Percentiles rank a stretch among this genome's conserved stretches.
Evolutionary conservation across 805 yeast species (phyloP).

Genomic region (Komagataella phaffii): DNA sequence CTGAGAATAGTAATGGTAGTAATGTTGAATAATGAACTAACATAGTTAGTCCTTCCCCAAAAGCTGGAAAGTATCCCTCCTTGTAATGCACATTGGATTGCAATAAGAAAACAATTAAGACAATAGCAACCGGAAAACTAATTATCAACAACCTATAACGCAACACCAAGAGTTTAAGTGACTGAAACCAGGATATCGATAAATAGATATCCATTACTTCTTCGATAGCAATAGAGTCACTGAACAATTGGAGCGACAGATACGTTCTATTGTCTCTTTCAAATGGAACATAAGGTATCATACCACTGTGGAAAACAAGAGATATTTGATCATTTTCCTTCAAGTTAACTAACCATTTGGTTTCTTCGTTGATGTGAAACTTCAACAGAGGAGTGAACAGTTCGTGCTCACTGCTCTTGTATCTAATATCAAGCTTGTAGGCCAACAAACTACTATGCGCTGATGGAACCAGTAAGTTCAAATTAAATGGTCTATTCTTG

Average conservation of each 20-base stretch:
- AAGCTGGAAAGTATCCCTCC: conserved; percentile 25
- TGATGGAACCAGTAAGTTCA: conserved; percentile 35
- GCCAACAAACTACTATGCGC: conserved; percentile 53
- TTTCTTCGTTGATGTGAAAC: conserved; percentile 38
- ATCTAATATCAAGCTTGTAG: conserved; percentile 23
- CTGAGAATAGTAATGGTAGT: conserved; percentile 8
- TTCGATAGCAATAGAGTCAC: conserved; percentile 21
- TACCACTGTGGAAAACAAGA: conserved; percentile 36
- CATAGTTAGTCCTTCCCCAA: conserved; percentile 29
- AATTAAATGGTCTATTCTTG: conserved; percentile 26
- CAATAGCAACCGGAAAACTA: conserved; percentile 52
- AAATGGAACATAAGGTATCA: conserved; percentile 39
- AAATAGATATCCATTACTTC: conserved; percentile 24
- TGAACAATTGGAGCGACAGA: conserved; percentile 34
- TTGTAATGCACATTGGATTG: conserved; percentile 38
- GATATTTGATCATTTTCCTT: conserved; percentile 22
- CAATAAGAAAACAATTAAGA: conserved; percentile 32
- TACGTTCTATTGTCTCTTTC: conserved; percentile 9
- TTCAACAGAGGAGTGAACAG: conserved; percentile 50
- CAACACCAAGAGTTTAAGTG: conserved; percentile 57
- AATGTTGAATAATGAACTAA: conserved; percentile 20
- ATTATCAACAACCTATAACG: conserved; percentile 68
- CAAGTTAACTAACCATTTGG: conserved; percentile 64
- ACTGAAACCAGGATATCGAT: conserved; percentile 39
- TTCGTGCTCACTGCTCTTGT: conserved; percentile 12